Evolutionary conservation across 345 rosid species (phyloP).

Genomic region (Aegle marmelos): DNA sequence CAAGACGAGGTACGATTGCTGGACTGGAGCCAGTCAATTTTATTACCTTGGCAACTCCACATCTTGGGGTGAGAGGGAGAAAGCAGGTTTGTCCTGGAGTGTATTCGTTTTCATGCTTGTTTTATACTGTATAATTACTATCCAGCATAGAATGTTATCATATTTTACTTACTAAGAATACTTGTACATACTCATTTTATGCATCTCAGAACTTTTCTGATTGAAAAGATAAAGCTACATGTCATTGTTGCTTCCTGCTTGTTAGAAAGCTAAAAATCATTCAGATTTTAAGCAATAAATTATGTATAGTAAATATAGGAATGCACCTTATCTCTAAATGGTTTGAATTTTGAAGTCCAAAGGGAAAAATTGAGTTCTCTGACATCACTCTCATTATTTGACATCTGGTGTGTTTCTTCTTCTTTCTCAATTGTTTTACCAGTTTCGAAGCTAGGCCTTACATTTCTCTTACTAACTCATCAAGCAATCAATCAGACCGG

Average conservation of each 20-base stretch:
- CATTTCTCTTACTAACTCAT: not conserved
- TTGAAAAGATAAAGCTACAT: not conserved
- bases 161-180: not conserved
- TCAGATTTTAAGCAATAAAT: not conserved
- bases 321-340: not conserved
- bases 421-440: not conserved
- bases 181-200: not conserved
- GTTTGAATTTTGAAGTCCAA: not conserved
- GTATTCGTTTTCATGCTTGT: constrained; percentile 5
- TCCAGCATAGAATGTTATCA: not conserved
- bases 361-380: not conserved
- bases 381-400: not conserved
- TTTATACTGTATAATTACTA: not conserved
- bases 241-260: not conserved
- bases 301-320: not conserved
- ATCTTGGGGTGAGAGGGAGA: constrained; percentile 97
- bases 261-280: not conserved
- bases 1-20: constrained; percentile 60
- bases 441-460: not conserved
- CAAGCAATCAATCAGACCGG: not conserved
- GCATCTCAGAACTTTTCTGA: constrained; percentile 1
- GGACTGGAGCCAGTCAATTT: constrained; percentile 92
- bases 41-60: constrained; percentile 97
- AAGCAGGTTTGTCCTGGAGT: constrained; percentile 70
- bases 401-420: not conserved